A percentile compares a stretch with the other conserved stretches of the same genome.
phyloP scores from a whole-genome alignment of 1,284 basidiomycete species.

The Tylopilus sp. region DNA sequence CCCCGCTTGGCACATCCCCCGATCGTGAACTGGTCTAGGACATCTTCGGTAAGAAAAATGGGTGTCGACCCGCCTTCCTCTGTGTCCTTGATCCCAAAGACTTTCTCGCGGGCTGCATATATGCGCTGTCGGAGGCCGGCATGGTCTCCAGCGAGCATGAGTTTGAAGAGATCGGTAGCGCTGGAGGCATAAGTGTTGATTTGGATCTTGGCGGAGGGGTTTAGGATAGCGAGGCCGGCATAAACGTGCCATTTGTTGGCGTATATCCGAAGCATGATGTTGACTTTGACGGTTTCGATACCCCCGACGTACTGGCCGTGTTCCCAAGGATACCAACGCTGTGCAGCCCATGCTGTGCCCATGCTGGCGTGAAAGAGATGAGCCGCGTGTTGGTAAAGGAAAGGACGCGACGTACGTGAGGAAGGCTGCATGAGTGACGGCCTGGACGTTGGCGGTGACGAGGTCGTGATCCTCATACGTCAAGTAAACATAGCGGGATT shows the following conservation, averaged over 20 bases:
- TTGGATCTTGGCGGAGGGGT: conserved; percentile 87
- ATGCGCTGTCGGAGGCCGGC: conserved; percentile 69
- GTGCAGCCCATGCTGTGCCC: conserved; percentile 92
- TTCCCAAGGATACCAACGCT: conserved; percentile 91
- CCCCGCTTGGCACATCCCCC: conserved; percentile 22
- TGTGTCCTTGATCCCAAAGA: conserved; percentile 60
- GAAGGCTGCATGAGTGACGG: conserved; percentile 97
- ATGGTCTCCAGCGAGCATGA: conserved; percentile 85
- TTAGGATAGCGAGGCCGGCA: conserved; percentile 94
- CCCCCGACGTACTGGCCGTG: conserved; percentile 93
- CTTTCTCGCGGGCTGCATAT: conserved; percentile 70
- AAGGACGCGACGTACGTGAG: conserved; percentile 59
- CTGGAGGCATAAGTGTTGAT: conserved; percentile 89
- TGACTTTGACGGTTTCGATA: conserved; percentile 98
- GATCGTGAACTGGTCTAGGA: conserved; percentile 81
- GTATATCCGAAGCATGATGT: conserved; percentile 95
- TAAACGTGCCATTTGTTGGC: conserved; percentile 99
- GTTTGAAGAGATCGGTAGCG: conserved; percentile 88
- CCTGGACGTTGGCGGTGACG: conserved; percentile 97
- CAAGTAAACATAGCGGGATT: conserved; percentile 86
- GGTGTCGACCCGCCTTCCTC: conserved; percentile 43
- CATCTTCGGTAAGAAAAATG: conserved; percentile 82
- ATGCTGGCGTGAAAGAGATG: conserved; percentile 54
- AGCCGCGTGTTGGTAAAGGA: not conserved
- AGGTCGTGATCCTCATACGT: conserved; percentile 95